Conservation (phyloP, 495 filamentous ascomycete species). For the Entonaema liquescens region DNA sequence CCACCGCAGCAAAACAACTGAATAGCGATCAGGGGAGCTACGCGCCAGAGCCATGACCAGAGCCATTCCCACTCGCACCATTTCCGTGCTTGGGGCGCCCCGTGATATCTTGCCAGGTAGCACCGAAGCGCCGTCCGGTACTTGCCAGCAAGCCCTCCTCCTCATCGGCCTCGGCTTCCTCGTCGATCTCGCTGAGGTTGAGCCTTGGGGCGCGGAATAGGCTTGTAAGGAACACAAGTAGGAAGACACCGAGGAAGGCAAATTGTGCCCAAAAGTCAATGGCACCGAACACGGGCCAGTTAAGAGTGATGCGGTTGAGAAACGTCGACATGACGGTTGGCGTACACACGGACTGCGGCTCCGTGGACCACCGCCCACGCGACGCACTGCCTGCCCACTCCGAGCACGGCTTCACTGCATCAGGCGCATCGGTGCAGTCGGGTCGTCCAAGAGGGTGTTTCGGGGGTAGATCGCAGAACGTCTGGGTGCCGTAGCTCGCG, state of each 20-base stretch:
- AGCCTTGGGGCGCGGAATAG: conserved; percentile 82
- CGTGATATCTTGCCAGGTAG: conserved; percentile 89
- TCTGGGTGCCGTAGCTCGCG: conserved; percentile 92
- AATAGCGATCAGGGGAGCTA: background rate
- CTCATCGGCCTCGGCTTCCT: conserved; percentile 92
- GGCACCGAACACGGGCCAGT: conserved; percentile 95
- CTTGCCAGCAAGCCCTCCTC: conserved; percentile 90
- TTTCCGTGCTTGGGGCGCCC: conserved; percentile 50
- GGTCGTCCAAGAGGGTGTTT: conserved; percentile 66
- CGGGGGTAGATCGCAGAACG: conserved; percentile 79
- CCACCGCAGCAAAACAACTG: background rate
- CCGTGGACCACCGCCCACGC: conserved; percentile 42
- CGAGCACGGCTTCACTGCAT: conserved; percentile 80
- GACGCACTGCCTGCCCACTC: conserved; percentile 65
- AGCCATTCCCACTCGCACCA: conserved; percentile 13
- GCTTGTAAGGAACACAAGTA: conserved; percentile 76
- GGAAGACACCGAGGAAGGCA: conserved; percentile 82
- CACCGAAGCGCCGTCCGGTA: conserved; percentile 79
- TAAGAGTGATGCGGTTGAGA: conserved; percentile 90
- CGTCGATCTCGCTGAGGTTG: conserved; percentile 77
- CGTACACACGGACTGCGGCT: conserved; percentile 80
- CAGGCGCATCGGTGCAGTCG: conserved; percentile 78
- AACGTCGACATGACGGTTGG: conserved; percentile 90
- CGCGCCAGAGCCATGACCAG: background rate
- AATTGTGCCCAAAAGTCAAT: conserved; percentile 96